Conservation (phyloP, 176 grass and related monocot genomes). For the Carex cristatella region DNA sequence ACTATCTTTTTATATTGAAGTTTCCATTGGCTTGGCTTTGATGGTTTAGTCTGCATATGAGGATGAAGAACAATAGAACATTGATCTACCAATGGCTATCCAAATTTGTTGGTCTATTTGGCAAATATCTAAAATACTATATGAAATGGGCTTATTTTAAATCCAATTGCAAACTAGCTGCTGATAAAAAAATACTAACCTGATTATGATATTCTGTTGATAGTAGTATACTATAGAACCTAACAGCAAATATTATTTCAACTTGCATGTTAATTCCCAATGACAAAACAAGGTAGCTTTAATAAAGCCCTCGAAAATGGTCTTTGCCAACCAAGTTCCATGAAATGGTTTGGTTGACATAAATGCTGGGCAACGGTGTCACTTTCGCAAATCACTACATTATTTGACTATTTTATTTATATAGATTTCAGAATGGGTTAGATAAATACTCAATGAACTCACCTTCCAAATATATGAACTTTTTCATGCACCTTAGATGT, state of each 20-base stretch:
- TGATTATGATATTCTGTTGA: background rate
- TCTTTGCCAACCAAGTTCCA: background rate
- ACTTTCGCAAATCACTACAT: background rate
- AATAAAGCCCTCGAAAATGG: background rate
- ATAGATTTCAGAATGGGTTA: background rate
- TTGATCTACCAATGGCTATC: background rate
- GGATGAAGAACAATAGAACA: background rate
- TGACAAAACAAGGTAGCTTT: background rate
- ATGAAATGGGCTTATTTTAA: background rate
- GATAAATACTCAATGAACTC: background rate
- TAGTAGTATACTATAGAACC: background rate
- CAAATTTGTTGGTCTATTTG: background rate
- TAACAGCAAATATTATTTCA: background rate
- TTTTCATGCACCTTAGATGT: no score
- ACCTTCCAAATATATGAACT: background rate
- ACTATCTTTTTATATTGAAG: background rate
- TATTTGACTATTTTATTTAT: background rate
- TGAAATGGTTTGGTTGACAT: background rate
- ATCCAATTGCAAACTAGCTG: background rate
- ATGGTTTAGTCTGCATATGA: background rate
- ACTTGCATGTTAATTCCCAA: background rate
- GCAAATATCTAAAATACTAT: background rate
- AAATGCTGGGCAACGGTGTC: background rate
- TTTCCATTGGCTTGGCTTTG: background rate
- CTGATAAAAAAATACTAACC: background rate